Evolutionary conservation across 345 rosid genomes (phyloP).

Genomic region (Salix udensis): DNA sequence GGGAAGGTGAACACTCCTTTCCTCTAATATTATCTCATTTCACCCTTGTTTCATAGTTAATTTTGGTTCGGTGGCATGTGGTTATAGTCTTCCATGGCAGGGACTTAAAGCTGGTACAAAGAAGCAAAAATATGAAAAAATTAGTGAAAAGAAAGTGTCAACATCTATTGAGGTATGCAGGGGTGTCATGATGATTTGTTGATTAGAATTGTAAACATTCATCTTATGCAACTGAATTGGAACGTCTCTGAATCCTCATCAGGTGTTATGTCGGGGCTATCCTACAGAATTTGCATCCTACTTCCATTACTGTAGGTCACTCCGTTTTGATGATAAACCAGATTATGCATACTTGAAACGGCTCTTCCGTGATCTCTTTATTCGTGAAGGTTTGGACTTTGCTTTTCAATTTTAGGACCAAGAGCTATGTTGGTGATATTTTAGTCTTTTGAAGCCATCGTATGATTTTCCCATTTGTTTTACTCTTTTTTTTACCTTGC

Average conservation of each 20-base stretch:
- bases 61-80: constrained; percentile 19
- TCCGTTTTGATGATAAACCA: constrained; percentile 86
- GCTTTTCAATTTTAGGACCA: constrained; percentile 2
- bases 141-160: constrained; percentile 84
- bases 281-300: constrained; percentile 90
- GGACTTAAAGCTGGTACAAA: constrained; percentile 87
- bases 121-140: constrained; percentile 89
- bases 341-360: constrained; percentile 86
- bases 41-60: constrained; percentile 1
- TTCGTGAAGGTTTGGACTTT: constrained; percentile 70
- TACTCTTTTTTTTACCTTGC: not conserved
- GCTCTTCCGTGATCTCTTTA: constrained; percentile 84
- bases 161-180: constrained; percentile 77
- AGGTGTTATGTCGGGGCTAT: constrained; percentile 82
- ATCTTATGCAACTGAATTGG: constrained; percentile 13
- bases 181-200: not conserved
- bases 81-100: constrained; percentile 90
- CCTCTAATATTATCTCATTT: constrained; percentile 3
- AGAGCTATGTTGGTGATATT: not conserved
- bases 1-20: constrained; percentile 57
- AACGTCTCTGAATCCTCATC: constrained; percentile 16
- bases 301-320: constrained; percentile 84
- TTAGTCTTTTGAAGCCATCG: not conserved
- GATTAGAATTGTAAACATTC: constrained; percentile 6
- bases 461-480: constrained; percentile 4